Evolutionary conservation across 768 basidiomycete species (phyloP).

Genomic region (Lentinula sp.): DNA sequence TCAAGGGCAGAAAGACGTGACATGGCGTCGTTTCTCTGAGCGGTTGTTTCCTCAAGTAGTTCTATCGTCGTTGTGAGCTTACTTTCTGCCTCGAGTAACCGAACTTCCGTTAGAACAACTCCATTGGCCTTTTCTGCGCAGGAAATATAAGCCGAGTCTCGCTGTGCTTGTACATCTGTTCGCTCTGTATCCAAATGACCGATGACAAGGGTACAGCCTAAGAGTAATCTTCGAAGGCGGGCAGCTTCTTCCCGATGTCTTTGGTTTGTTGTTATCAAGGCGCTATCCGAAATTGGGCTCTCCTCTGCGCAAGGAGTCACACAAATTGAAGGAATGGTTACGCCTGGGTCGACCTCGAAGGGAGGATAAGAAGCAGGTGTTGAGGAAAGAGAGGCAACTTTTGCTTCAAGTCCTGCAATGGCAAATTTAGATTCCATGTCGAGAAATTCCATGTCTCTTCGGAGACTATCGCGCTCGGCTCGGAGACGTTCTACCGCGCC

Average conservation of each 20-base stretch:
- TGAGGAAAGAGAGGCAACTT: slow-evolving; percentile 29
- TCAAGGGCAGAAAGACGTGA: slow-evolving; percentile 26
- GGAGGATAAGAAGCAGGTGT: slow-evolving; percentile 8
- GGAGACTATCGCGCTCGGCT: slow-evolving; percentile 55
- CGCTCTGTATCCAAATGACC: slow-evolving; percentile 24
- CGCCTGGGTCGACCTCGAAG: neutral
- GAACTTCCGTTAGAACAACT: slow-evolving; percentile 13
- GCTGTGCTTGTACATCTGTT: neutral
- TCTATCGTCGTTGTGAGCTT: slow-evolving; percentile 25
- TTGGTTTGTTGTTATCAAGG: neutral
- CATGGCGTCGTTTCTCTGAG: slow-evolving; percentile 30
- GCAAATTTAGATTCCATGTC: slow-evolving; percentile 62
- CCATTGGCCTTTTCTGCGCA: slow-evolving; percentile 8
- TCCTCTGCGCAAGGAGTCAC: neutral
- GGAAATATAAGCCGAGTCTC: neutral
- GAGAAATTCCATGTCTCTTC: slow-evolving; percentile 60
- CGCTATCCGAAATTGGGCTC: neutral
- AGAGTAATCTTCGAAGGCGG: slow-evolving; percentile 20
- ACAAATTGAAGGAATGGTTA: neutral
- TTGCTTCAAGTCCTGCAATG: slow-evolving; percentile 51
- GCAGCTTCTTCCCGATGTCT: slow-evolving; percentile 20
- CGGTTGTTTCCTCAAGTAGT: slow-evolving; percentile 30
- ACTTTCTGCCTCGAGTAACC: slow-evolving; percentile 18
- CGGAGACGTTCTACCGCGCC: slow-evolving; percentile 63
- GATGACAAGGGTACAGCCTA: slow-evolving; percentile 33